These are phyloP conservation scores for Brettanomyces anomalus DNA, from an alignment of 805 yeast genomes.

Conservation along the genomic window DNA sequence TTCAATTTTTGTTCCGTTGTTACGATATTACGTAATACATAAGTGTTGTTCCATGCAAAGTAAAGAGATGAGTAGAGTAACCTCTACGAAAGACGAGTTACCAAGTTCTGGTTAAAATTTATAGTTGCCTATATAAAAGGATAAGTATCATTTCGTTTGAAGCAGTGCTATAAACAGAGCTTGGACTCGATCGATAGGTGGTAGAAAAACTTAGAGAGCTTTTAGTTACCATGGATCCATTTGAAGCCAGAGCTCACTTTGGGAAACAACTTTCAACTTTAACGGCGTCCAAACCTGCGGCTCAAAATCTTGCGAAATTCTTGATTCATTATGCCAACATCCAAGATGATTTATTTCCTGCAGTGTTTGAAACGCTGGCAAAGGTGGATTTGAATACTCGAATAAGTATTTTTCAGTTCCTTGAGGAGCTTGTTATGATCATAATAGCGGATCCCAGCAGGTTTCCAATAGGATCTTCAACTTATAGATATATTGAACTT, in stretches of 20 bases:
- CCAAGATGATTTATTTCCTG: slow-evolving; percentile 61
- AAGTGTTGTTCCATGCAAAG: too few species aligned
- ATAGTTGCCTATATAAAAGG: too few species aligned
- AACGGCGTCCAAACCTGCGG: slow-evolving; percentile 51
- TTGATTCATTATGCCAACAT: slow-evolving; percentile 48
- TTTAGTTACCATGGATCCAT: slow-evolving; percentile 59
- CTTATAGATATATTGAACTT: slow-evolving; percentile 7
- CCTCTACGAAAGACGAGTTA: too few species aligned
- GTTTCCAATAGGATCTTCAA: slow-evolving; percentile 5
- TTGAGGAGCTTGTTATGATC: slow-evolving; percentile 49
- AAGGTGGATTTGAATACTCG: slow-evolving; percentile 49
- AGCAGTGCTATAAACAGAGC: too few species aligned
- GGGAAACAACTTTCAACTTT: slow-evolving; percentile 54
- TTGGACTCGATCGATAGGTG: too few species aligned
- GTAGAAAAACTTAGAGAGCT: too few species aligned
- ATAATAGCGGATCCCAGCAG: slow-evolving; percentile 7
- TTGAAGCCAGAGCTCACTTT: slow-evolving; percentile 76
- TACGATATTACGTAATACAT: too few species aligned
- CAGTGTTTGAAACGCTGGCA: slow-evolving; percentile 52
- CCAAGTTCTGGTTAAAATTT: too few species aligned
- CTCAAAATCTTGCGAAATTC: slow-evolving; percentile 44
- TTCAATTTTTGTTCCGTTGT: too few species aligned
- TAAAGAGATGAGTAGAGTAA: too few species aligned
- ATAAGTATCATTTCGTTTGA: too few species aligned
- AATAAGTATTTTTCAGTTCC: slow-evolving; percentile 58